phyloP scores from a whole-genome alignment of 345 rosid species.

The Ceriops decandra region DNA sequence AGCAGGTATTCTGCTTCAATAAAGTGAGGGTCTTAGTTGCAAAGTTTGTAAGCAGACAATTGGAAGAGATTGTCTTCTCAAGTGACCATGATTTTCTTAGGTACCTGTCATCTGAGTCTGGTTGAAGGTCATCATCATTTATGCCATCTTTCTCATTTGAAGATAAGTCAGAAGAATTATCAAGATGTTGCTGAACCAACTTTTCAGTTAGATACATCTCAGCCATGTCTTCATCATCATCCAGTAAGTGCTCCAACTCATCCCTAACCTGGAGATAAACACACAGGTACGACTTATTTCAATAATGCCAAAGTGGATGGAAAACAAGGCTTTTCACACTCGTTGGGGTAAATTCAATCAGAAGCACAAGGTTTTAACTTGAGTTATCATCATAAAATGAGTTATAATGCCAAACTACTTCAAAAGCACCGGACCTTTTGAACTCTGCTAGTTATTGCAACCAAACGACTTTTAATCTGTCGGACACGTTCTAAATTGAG shows the following conservation, averaged over 20 bases:
- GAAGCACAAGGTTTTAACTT: background rate
- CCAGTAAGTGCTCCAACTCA: constrained; percentile 85
- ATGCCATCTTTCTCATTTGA: constrained; percentile 49
- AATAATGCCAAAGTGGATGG: background rate
- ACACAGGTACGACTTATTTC: background rate
- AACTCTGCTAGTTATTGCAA: constrained; percentile 66
- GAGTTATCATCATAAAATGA: background rate
- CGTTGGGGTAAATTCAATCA: background rate
- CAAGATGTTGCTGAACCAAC: constrained; percentile 52
- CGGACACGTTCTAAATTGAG: constrained; percentile 67
- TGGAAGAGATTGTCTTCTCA: background rate
- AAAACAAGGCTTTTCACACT: background rate
- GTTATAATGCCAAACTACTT: background rate
- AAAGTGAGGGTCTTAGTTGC: constrained; percentile 1
- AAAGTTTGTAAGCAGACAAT: background rate
- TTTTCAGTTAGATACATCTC: constrained; percentile 96
- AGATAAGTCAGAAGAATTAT: constrained; percentile 57
- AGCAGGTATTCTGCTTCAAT: constrained; percentile 42
- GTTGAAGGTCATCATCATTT: constrained; percentile 46
- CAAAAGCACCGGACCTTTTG: constrained; percentile 48
- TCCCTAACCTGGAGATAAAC: constrained; percentile 65
- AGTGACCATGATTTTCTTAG: background rate
- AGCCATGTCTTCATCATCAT: constrained; percentile 96
- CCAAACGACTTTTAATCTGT: constrained; percentile 65
- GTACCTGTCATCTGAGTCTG: constrained; percentile 61